Evolutionary conservation across 2,329 filamentous ascomycete genomes (phyloP).

Genomic region (Leptographium flavum): DNA sequence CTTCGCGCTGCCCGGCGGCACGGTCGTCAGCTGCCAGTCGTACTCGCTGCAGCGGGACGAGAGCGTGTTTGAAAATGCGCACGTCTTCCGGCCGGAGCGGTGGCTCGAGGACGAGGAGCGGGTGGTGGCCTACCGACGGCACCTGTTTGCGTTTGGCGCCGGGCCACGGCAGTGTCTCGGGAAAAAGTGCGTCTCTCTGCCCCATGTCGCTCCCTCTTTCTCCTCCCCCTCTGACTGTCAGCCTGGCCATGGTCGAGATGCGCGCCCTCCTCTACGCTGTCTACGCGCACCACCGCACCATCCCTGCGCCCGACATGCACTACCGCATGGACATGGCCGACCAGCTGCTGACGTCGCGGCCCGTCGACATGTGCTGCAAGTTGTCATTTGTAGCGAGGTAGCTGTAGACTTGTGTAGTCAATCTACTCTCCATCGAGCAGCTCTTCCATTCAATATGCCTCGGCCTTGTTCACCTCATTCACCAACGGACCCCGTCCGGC

Average conservation of each 20-base stretch:
- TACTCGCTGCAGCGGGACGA: constrained; percentile 18
- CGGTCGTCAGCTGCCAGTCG: constrained; percentile 16
- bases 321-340: constrained; percentile 2
- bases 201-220: neutral
- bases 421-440: constrained; percentile 8
- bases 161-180: constrained; percentile 3
- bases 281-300: constrained; percentile 1
- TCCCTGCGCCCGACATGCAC: constrained; percentile 1
- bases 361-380: constrained; percentile 4
- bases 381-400: too few relatives aligned
- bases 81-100: constrained; percentile 20
- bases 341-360: constrained; percentile 4
- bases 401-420: neutral
- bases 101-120: constrained; percentile 15
- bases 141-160: constrained; percentile 4
- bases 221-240: neutral
- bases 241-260: constrained; percentile 5
- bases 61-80: constrained; percentile 17
- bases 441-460: constrained; percentile 8
- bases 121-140: neutral
- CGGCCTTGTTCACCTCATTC: constrained; percentile 8
- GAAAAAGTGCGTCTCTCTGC: constrained; percentile 2
- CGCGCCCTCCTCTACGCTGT: neutral
- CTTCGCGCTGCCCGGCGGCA: constrained; percentile 15
- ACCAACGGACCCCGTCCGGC: constrained; percentile 3